A percentile compares a stretch with the other conserved stretches of the same genome.
Conservation (phyloP, 495 filamentous ascomycete species). For the Talaromyces thailandensis region DNA sequence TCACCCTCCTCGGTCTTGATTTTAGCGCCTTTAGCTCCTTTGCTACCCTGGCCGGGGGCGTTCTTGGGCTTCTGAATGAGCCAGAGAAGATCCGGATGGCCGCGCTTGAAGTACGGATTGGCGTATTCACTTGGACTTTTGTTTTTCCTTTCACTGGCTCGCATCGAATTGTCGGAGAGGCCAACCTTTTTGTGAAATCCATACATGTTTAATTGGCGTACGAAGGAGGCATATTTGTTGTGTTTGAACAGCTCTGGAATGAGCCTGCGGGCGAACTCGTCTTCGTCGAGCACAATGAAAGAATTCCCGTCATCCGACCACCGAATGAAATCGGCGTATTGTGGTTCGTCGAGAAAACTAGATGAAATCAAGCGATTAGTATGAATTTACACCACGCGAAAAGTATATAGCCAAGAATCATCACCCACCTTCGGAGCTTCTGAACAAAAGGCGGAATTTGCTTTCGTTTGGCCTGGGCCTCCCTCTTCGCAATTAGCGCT, state of each 20-base stretch:
- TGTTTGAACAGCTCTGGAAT: constrained; percentile 99
- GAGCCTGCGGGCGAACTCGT: constrained; percentile 95
- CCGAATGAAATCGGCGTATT: constrained; percentile 89
- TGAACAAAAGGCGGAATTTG: constrained; percentile 97
- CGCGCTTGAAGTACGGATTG: constrained; percentile 91
- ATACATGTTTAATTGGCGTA: constrained; percentile 98
- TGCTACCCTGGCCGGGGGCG: constrained; percentile 38
- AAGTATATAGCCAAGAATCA: not conserved
- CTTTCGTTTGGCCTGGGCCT: constrained; percentile 78
- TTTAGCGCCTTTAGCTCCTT: constrained; percentile 37
- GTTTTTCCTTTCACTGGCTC: constrained; percentile 89
- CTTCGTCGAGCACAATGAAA: constrained; percentile 94
- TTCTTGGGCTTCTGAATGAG: constrained; percentile 95
- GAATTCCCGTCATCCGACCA: constrained; percentile 96
- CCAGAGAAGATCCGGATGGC: constrained; percentile 90
- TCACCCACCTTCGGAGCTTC: constrained; percentile 85
- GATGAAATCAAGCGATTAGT: constrained; percentile 14
- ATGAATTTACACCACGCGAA: not conserved
- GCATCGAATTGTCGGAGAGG: constrained; percentile 93
- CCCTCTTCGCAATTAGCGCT: constrained; percentile 68
- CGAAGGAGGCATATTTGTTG: constrained; percentile 98
- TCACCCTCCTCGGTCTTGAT: constrained; percentile 63
- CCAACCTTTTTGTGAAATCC: constrained; percentile 98
- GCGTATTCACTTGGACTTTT: constrained; percentile 98
- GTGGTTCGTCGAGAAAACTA: constrained; percentile 87